Percentiles rank a stretch among this genome's conserved stretches.
phyloP scores from a whole-genome alignment of 1,139 yeast species.

The Suhomyces chickasaworum region DNA sequence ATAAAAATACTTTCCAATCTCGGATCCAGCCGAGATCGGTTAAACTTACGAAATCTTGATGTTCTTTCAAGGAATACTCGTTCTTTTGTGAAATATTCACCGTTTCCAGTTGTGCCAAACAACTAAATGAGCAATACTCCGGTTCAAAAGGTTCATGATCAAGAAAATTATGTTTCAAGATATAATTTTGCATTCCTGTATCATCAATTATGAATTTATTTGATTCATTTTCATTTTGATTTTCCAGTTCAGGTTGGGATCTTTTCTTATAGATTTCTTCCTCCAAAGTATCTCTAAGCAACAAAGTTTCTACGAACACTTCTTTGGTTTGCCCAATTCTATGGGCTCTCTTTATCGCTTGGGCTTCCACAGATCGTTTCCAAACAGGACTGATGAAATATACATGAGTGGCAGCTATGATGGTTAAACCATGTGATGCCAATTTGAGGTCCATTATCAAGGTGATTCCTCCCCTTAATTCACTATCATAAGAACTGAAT shows the following conservation, averaged over 20 bases:
- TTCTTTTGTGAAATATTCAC: constrained; percentile 9
- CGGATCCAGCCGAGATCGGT: constrained; percentile 16
- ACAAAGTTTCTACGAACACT: constrained; percentile 65
- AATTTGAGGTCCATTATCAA: constrained; percentile 67
- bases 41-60: constrained; percentile 14
- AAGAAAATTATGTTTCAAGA: constrained; percentile 52
- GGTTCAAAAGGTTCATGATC: constrained; percentile 25
- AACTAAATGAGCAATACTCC: constrained; percentile 36
- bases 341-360: constrained; percentile 73
- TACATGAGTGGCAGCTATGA: constrained; percentile 66
- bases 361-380: constrained; percentile 69
- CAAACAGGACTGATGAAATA: constrained; percentile 72
- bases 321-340: constrained; percentile 64
- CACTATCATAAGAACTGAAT: constrained; percentile 45
- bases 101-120: constrained; percentile 19
- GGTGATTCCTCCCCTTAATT: constrained; percentile 47
- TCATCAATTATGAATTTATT: constrained; percentile 53
- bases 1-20: constrained; percentile 48
- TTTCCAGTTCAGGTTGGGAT: constrained; percentile 16
- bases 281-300: constrained; percentile 62
- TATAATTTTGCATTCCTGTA: constrained; percentile 57
- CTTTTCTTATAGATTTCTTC: constrained; percentile 57
- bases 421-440: constrained; percentile 72
- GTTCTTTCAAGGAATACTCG: constrained; percentile 29
- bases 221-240: constrained; percentile 18